Conservation (phyloP, 352 stramenopile species). For the Phytophthora fragariaefolia region DNA sequence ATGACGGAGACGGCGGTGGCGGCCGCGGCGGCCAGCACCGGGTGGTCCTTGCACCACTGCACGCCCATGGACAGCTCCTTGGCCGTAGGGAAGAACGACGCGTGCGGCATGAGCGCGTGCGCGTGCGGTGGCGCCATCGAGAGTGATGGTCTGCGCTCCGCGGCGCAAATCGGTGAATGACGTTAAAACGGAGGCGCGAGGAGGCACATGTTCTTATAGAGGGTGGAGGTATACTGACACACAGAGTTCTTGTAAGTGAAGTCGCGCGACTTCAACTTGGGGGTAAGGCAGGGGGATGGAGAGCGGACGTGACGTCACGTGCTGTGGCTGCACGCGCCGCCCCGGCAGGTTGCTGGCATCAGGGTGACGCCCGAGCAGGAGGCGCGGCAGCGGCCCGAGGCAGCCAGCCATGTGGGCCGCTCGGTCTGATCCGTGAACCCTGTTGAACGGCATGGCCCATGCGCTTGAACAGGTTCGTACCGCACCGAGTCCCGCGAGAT, state of each 20-base stretch:
- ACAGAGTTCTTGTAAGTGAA: slow-evolving; percentile 23
- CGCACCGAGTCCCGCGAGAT: not conserved
- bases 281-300: not conserved
- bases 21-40: slow-evolving; percentile 76
- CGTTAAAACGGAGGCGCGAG: slow-evolving; percentile 20
- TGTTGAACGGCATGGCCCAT: not conserved
- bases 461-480: not conserved
- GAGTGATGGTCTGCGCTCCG: slow-evolving; percentile 24
- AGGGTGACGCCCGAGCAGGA: no score
- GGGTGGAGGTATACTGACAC: slow-evolving; percentile 24
- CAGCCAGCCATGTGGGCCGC: not conserved
- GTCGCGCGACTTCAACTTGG: slow-evolving; percentile 29
- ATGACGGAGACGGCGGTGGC: slow-evolving; percentile 86
- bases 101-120: slow-evolving; percentile 32
- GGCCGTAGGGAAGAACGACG: slow-evolving; percentile 87
- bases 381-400: no score
- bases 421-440: not conserved
- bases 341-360: no score
- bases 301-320: slow-evolving; percentile 11
- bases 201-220: slow-evolving; percentile 22
- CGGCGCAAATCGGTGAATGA: slow-evolving; percentile 25
- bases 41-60: slow-evolving; percentile 89
- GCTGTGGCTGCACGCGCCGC: not conserved
- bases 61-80: slow-evolving; percentile 85
- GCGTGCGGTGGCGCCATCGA: slow-evolving; percentile 31